Base-by-base conservation (phyloP, 2,329 filamentous ascomycete genomes). In the Alternaria brassicicola region DNA sequence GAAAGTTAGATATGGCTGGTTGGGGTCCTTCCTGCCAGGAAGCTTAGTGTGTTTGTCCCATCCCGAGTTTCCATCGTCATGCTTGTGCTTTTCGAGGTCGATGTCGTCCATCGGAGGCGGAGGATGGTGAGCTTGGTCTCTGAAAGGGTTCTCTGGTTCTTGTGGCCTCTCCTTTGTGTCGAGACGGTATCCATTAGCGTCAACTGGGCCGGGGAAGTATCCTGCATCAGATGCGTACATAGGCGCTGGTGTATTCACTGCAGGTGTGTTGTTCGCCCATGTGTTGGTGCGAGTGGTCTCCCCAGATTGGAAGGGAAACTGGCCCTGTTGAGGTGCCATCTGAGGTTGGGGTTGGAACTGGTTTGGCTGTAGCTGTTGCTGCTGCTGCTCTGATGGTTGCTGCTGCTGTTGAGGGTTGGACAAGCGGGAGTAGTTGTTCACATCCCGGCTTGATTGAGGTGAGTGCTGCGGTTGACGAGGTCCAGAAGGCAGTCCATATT, bases 41-140 rank as follows among this genome's bases (percentile, higher is more conserved):
- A 69, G 53, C 52, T 70, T 70, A 12, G 68, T 65, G 36, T 66
- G 59, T 33, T 70, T 64, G 49, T 70, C 68, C 68, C 68, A 70
- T 15, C 59, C 63, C 3, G 52, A 51, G 21, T 60, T 57, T 25
- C 58, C 31, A 19, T 61, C 61, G 26, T 68, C 64, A 25, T 66
- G 59, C 47, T 70, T 67, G 26, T 72, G 67, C 49, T 76, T 76
- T 42, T 74, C 72, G 15, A 76, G 36, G 47, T 76, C 73, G 26
- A 67, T 49, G 0, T 67, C 66, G 15, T 64, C 63, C 21, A 52
- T 60, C 7, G 63, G 61, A 38, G 67, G 62, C 8, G 61, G 47
- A 8, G 65, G 53, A 13, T 64, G 52, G 31, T 42, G 55, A n/a
- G 53, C 55, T 41, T 62, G 55, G 21, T 68, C 62, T 19, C 55